Percentiles rank a stretch among this genome's conserved stretches.
phyloP scores from a whole-genome alignment of 352 stramenopile genomes.

The Phytophthora sp. region DNA sequence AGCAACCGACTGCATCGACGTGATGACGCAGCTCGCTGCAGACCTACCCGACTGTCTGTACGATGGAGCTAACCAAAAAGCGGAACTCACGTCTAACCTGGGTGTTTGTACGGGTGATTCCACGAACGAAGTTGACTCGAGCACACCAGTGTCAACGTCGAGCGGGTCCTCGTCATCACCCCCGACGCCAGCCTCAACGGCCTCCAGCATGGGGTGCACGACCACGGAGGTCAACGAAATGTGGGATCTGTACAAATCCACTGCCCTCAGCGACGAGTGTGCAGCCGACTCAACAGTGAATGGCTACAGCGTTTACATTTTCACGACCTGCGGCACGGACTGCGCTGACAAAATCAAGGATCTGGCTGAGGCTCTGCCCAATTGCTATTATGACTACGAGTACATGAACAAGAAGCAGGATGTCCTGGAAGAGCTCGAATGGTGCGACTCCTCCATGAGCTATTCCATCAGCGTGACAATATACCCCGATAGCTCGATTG shows the following conservation, averaged over 20 bases:
- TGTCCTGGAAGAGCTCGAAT: slow-evolving; percentile 18
- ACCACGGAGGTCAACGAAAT: slow-evolving; percentile 21
- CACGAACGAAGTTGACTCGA: slow-evolving; percentile 2
- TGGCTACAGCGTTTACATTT: slow-evolving; percentile 34
- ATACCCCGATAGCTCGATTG: slow-evolving; percentile 7
- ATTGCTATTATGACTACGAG: slow-evolving; percentile 48
- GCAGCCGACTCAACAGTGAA: slow-evolving; percentile 28
- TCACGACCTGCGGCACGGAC: slow-evolving; percentile 30
- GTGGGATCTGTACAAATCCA: slow-evolving; percentile 20
- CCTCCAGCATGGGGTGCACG: slow-evolving; percentile 20
- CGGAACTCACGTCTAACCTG: slow-evolving; percentile 14
- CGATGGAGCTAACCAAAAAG: slow-evolving; percentile 27
- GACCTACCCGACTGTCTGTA: slow-evolving; percentile 26
- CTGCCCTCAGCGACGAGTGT: slow-evolving; percentile 32
- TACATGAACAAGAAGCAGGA: slow-evolving; percentile 42
- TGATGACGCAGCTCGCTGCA: slow-evolving; percentile 13
- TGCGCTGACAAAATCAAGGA: slow-evolving; percentile 28
- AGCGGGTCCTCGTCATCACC: not conserved
- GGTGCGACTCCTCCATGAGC: not conserved
- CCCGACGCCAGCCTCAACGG: slow-evolving; percentile 15
- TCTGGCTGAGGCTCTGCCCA: slow-evolving; percentile 24
- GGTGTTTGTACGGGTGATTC: slow-evolving; percentile 11
- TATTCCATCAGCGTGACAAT: slow-evolving; percentile 18
- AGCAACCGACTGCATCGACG: slow-evolving; percentile 16
- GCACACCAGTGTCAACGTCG: slow-evolving; percentile 2